These are phyloP conservation scores for Raddia guianensis DNA, from an alignment of 176 grass and related monocot species.

Conservation along the genomic window DNA sequence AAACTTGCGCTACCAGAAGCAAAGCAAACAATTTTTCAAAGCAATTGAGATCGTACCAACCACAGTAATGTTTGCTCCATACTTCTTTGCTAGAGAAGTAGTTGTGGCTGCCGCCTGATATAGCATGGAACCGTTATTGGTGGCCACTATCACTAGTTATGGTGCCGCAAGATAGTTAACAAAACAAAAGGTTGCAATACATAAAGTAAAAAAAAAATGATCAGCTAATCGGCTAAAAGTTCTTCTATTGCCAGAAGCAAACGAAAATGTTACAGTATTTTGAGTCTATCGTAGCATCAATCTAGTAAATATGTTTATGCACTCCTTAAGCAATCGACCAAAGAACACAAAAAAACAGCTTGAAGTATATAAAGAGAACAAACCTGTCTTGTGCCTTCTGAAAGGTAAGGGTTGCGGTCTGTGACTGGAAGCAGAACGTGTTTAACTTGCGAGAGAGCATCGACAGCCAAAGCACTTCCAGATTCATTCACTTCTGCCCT, in stretches of 20 bases:
- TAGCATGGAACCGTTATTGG: slow-evolving; percentile 26
- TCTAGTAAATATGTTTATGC: background rate
- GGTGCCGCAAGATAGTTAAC: background rate
- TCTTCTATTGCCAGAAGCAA: background rate
- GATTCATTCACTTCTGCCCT: slow-evolving; percentile 80
- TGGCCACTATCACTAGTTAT: slow-evolving; percentile 11
- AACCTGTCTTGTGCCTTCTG: slow-evolving; percentile 97
- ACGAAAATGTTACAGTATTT: background rate
- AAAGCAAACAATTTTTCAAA: background rate
- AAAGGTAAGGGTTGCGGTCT: slow-evolving; percentile 91
- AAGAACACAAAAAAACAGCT: background rate
- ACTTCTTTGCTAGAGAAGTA: slow-evolving; percentile 87
- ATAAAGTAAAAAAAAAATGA: slow-evolving; percentile 15
- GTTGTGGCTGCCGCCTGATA: slow-evolving; percentile 89
- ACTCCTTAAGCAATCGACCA: background rate
- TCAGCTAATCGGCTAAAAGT: background rate
- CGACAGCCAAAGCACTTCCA: slow-evolving; percentile 58
- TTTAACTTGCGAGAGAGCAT: slow-evolving; percentile 78
- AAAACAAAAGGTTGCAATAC: background rate
- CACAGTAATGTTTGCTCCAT: slow-evolving; percentile 92
- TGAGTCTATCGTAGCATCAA: background rate
- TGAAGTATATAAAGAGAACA: slow-evolving; percentile 1
- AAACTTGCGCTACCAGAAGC: background rate
- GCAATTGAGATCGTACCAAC: slow-evolving; percentile 63
- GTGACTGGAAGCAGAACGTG: slow-evolving; percentile 94